Base-by-base conservation (phyloP, 2,329 filamentous ascomycete genomes). In the Rachicladosporium sp. region DNA sequence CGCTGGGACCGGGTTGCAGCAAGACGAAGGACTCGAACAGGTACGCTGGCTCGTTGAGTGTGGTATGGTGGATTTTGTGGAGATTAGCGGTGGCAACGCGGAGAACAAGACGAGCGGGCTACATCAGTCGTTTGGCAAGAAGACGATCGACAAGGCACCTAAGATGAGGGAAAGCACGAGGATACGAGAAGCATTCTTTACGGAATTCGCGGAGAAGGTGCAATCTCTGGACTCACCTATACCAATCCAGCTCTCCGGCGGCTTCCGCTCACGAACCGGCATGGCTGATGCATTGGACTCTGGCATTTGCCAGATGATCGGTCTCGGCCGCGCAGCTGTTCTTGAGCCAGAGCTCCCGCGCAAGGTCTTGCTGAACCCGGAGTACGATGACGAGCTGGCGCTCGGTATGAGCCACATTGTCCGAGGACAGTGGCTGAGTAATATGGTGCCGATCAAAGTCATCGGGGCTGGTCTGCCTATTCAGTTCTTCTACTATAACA, bases 121-220 rank as follows among this genome's bases (percentile, higher is more conserved):
- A 19, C 49, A 45, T 38, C 46, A 39, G 35, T 46, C 39, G 6
- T 53, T 50, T 31, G 48, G 41, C 33, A 47, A 50, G 8, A 42
- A 15, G 5, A 35, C 62, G 51, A 66, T 70, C 60, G 52, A 64
- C 44, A 41, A 50, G 19, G 40, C 34, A 35, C 31, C 44, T 39
- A 46, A 43, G 43, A 40, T 44, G 37, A 36, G 38, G 46, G 49
- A 54, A 43, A 54, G 46, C 27, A 76, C 74, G 1, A 58, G 61
- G 9, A 67, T 67, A 0, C 68, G 78, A 6, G 78, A 83, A 48
- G 75, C 77, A 0, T 82, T 79, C 63, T 83, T 84, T 59, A 62
- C 82, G 1, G 72, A 80, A 34, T 82, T 82, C 46, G 73, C 60
- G 2, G 51, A 54, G 31, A 50, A 47, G 10, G 50, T 57, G 7